These are phyloP conservation scores for Anisodus tanguticus DNA, from an alignment of 257 asterid species.

Conservation along the genomic window DNA sequence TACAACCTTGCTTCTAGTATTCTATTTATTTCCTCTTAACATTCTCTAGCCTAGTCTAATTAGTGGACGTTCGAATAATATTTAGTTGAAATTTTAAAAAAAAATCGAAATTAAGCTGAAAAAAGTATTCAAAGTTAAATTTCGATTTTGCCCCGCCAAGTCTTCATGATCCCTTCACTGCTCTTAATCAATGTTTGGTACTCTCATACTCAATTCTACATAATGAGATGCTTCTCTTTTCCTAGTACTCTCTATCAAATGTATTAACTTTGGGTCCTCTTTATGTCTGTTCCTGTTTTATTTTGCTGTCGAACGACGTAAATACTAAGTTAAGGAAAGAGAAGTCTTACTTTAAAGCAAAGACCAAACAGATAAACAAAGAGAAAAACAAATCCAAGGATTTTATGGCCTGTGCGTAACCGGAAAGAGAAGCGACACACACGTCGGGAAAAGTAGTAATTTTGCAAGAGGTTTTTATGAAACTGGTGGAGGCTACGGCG, in stretches of 20 bases:
- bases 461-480: conserved; percentile 60
- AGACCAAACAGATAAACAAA: background rate
- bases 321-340: background rate
- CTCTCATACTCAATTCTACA: background rate
- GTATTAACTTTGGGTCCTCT: background rate
- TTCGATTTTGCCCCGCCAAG: too few species aligned
- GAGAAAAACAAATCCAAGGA: background rate
- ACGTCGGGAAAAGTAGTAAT: conserved; percentile 63
- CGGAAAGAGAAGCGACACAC: conserved; percentile 62
- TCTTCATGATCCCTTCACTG: too few species aligned
- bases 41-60: background rate
- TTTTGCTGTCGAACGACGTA: background rate
- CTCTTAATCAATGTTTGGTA: too few species aligned
- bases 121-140: too few species aligned
- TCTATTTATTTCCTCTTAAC: background rate
- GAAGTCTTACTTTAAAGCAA: background rate
- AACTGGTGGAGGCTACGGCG: conserved; percentile 42
- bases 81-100: background rate
- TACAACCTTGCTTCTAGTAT: background rate
- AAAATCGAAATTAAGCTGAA: too few species aligned
- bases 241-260: background rate
- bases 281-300: background rate
- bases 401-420: conserved; percentile 52
- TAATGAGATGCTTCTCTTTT: background rate
- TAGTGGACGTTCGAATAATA: background rate